phyloP scores from a whole-genome alignment of 2,329 filamentous ascomycete species.

The Aspergillus luchuensis region DNA sequence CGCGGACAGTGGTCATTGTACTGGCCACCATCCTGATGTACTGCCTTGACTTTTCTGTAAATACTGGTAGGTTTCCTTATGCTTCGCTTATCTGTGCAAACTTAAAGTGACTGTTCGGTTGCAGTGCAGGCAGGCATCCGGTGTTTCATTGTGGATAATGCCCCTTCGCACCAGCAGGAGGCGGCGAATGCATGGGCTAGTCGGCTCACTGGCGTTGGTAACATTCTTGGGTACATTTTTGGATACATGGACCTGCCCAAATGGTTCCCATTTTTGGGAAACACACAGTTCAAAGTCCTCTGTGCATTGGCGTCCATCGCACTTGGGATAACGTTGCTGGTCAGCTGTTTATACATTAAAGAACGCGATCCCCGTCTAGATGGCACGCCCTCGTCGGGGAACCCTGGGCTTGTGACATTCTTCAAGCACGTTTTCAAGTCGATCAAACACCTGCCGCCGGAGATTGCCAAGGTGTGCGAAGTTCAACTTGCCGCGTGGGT shows the following conservation, averaged over 20 bases:
- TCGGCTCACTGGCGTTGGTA: constrained; percentile 80
- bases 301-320: constrained; percentile 80
- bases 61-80: constrained; percentile 64
- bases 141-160: constrained; percentile 91
- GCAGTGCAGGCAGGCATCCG: constrained; percentile 85
- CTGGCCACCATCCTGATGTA: constrained; percentile 86
- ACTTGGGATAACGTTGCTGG: constrained; percentile 67
- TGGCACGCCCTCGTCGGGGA: constrained; percentile 60
- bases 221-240: constrained; percentile 86
- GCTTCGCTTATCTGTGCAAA: background rate
- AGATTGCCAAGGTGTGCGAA: constrained; percentile 78
- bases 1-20: constrained; percentile 69
- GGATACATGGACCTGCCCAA: constrained; percentile 79
- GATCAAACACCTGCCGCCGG: constrained; percentile 75
- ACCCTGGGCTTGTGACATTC: constrained; percentile 71
- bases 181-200: constrained; percentile 93
- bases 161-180: constrained; percentile 90
- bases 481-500: constrained; percentile 89
- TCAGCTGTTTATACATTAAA: constrained; percentile 69
- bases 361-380: constrained; percentile 81
- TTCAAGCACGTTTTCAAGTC: constrained; percentile 77
- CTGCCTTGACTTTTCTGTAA: constrained; percentile 90
- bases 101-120: background rate
- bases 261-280: constrained; percentile 75
- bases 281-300: constrained; percentile 90